Conservation (phyloP, 352 stramenopile genomes). For the Globisporangium viniferum region DNA sequence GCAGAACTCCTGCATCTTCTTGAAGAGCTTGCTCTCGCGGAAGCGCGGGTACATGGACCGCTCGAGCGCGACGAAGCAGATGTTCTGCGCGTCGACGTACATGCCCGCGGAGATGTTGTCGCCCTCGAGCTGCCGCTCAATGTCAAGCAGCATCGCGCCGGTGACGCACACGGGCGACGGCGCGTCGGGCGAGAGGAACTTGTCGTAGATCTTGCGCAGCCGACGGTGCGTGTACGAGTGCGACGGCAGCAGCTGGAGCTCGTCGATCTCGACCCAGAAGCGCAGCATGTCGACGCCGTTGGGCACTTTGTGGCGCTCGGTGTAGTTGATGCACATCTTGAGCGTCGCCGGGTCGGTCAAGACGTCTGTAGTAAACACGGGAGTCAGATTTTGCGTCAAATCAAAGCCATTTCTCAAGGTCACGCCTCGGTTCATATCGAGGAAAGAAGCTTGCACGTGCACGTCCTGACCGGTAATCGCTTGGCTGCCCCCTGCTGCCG, state of each 20-base stretch:
- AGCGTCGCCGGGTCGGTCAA: conserved; percentile 66
- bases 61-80: conserved; percentile 67
- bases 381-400: conserved; percentile 67
- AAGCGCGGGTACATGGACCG: conserved; percentile 77
- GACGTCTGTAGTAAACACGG: conserved; percentile 80
- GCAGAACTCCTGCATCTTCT: conserved; percentile 76
- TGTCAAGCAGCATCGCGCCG: conserved; percentile 57
- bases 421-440: conserved; percentile 19
- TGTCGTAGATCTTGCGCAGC: conserved; percentile 85
- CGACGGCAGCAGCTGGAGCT: conserved; percentile 65
- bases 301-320: conserved; percentile 50
- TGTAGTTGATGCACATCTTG: conserved; percentile 69
- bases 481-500: background rate
- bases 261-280: conserved; percentile 83
- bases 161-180: conserved; percentile 75
- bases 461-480: conserved; percentile 11
- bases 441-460: conserved; percentile 10
- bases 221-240: conserved; percentile 79
- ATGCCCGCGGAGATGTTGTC: conserved; percentile 72
- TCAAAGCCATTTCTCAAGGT: conserved; percentile 38
- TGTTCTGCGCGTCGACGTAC: conserved; percentile 58
- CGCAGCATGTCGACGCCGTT: conserved; percentile 61
- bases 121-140: conserved; percentile 53
- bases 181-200: conserved; percentile 73
- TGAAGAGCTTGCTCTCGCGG: conserved; percentile 69